A percentile compares a stretch with the other conserved stretches of the same genome.
phyloP scores from a whole-genome alignment of 257 asterid species.

The Oldenlandia corymbosa region DNA sequence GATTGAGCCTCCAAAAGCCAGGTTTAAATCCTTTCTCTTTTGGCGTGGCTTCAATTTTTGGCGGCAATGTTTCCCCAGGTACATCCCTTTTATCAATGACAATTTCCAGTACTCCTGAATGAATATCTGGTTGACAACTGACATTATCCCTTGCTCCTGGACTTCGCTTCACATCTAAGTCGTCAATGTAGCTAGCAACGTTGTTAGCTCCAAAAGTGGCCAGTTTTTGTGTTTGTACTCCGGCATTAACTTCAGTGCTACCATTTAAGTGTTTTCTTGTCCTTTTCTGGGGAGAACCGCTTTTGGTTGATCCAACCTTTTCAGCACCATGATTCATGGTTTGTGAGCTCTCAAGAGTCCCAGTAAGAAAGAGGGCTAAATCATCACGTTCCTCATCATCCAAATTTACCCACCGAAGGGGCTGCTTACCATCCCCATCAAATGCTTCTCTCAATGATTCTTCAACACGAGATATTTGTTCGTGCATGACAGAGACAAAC shows the following conservation, averaged over 20 bases:
- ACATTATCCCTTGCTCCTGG: conserved; percentile 23
- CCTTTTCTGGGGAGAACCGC: conserved; percentile 27
- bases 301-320: conserved; percentile 19
- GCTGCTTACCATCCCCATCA: conserved; percentile 47
- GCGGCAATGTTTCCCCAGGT: conserved; percentile 20
- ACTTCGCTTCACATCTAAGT: conserved; percentile 26
- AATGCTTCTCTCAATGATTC: conserved; percentile 50
- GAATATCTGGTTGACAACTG: conserved; percentile 33
- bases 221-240: conserved; percentile 20
- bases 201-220: conserved; percentile 17
- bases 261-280: conserved; percentile 19
- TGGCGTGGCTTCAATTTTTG: conserved; percentile 43
- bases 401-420: conserved; percentile 69
- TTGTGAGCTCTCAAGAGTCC: conserved; percentile 31
- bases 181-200: conserved; percentile 16
- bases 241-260: conserved; percentile 19
- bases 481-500: conserved; percentile 62
- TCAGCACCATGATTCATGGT: conserved; percentile 26
- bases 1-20: conserved; percentile 36
- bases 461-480: conserved; percentile 62
- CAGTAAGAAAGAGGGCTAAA: conserved; percentile 75
- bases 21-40: conserved; percentile 56
- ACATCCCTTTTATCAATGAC: conserved; percentile 46
- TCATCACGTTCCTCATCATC: conserved; percentile 69
- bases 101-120: conserved; percentile 41